These are phyloP conservation scores for Podospora conica DNA, from an alignment of 495 filamentous ascomycete genomes.

Conservation along the genomic window DNA sequence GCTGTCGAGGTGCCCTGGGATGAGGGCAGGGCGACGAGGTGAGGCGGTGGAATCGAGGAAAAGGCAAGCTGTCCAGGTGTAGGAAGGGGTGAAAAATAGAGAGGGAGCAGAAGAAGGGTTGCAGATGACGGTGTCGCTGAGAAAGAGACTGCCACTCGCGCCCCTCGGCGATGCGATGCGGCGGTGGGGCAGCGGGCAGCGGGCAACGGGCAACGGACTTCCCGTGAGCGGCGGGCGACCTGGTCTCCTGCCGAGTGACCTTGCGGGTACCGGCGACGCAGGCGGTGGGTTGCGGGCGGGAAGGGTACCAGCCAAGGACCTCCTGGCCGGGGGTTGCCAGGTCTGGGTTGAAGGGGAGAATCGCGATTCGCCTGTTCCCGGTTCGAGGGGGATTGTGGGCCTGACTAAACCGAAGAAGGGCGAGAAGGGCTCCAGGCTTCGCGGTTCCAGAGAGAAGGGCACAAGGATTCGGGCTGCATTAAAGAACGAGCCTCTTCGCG, in stretches of 20 bases:
- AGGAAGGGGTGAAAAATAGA: slow-evolving; percentile 7
- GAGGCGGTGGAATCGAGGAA: not conserved
- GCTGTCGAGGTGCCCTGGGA: not conserved
- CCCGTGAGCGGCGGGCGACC: not conserved
- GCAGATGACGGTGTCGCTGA: slow-evolving; percentile 15
- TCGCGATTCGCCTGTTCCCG: not conserved
- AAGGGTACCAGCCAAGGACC: not conserved
- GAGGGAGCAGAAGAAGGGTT: slow-evolving; percentile 9
- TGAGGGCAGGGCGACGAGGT: not conserved
- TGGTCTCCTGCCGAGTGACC: slow-evolving; percentile 9
- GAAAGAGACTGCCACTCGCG: not conserved
- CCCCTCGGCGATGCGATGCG: slow-evolving; percentile 12
- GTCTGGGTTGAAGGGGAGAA: not conserved
- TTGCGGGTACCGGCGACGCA: slow-evolving; percentile 14
- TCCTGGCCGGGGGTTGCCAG: not conserved
- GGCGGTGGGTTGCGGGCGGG: not conserved
- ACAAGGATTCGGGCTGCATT: not conserved
- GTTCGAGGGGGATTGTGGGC: not conserved
- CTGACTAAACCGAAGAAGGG: slow-evolving; percentile 7
- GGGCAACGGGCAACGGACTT: not conserved
- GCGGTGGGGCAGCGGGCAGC: slow-evolving; percentile 25
- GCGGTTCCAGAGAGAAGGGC: not conserved
- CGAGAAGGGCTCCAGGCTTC: not conserved
- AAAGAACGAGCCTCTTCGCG: not conserved
- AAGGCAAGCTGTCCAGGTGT: not conserved